These are phyloP conservation scores for Sporobolus alterniflorus DNA, from an alignment of 202 grass and related monocot genomes.

Conservation along the genomic window DNA sequence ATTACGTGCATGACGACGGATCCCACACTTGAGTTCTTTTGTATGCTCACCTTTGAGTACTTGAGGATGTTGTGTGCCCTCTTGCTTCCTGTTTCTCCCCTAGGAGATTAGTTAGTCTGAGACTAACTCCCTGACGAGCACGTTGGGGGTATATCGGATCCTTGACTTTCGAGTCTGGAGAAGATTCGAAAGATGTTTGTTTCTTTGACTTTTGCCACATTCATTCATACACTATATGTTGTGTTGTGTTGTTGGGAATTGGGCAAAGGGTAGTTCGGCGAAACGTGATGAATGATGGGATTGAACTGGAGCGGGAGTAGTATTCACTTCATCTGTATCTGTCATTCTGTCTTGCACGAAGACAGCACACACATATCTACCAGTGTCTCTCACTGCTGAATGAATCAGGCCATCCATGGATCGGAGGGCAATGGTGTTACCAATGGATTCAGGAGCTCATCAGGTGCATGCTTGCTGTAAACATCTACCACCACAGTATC, in stretches of 20 bases:
- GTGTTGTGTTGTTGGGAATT: constrained; percentile 49
- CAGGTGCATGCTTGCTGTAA: too few species aligned
- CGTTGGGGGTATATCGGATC: constrained; percentile 16
- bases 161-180: constrained; percentile 46
- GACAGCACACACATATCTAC: not conserved
- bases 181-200: constrained; percentile 53
- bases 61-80: constrained; percentile 22
- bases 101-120: not conserved
- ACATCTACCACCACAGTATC: too few species aligned
- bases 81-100: not conserved
- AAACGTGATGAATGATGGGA: constrained; percentile 52
- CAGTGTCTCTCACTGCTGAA: constrained; percentile 6
- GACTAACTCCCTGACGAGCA: constrained; percentile 44
- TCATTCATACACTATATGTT: too few species aligned
- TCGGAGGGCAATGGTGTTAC: constrained; percentile 37
- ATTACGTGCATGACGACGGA: not conserved
- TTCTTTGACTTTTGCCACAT: constrained; percentile 45
- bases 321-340: constrained; percentile 26
- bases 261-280: constrained; percentile 48
- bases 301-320: constrained; percentile 34
- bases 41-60: constrained; percentile 31
- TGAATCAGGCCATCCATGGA: constrained; percentile 49
- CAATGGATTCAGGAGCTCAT: too few species aligned
- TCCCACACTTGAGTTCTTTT: constrained; percentile 24
- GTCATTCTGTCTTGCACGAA: constrained; percentile 16